Evolutionary conservation across 176 grass and related monocot genomes (phyloP), one percentile per base, ranked within the genome.

Genomic region (Triticum timopheevii): DNA sequence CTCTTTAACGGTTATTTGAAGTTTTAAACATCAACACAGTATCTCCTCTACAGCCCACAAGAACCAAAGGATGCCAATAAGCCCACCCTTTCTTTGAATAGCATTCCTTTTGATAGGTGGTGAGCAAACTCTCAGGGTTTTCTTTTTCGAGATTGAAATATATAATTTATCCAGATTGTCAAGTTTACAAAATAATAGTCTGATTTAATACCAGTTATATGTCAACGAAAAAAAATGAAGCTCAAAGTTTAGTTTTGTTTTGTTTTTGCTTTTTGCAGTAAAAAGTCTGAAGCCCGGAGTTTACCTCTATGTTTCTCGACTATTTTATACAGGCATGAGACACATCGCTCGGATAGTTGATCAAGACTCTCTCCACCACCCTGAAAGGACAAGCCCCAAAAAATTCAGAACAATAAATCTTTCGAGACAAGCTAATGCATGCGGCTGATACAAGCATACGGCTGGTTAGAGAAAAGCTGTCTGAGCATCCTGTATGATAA

Each of bases 331-430:
- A 99, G 56, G 73, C 78, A 96, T 1, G 97, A 91, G 78, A 96
- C 80, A 79, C 97, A 96, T 47, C 97, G 84, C 74, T 93, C 73
- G 20, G 89, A 89, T 30, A 99, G 64, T 84, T 96, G 83, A 93
- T 94, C 80, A 62, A 96, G 83, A 89, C 97, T 94, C 85, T 94
- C 97, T 78, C 97, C 97, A 84, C 92, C 97, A 92, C 97, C 97
- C 97, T 94, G 69, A 80, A 82, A 59, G 24, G 62, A 58, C 8
- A 47, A 81, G 10, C 11, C n/a, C 52, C 34, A 47, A 34, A 73
- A 80, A 4, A 7, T 8, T 77, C 30, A 86, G 30, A 50, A 27
- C 1, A 90, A 58, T 9, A 65, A 2, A 54, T 20, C 20, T 59
- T 33, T 47, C 23, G 27, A 69, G n/a, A 74, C 13, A 80, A 73